Evolutionary conservation across 1,139 yeast genomes (phyloP).

Genomic region (Taiozyma sp.): DNA sequence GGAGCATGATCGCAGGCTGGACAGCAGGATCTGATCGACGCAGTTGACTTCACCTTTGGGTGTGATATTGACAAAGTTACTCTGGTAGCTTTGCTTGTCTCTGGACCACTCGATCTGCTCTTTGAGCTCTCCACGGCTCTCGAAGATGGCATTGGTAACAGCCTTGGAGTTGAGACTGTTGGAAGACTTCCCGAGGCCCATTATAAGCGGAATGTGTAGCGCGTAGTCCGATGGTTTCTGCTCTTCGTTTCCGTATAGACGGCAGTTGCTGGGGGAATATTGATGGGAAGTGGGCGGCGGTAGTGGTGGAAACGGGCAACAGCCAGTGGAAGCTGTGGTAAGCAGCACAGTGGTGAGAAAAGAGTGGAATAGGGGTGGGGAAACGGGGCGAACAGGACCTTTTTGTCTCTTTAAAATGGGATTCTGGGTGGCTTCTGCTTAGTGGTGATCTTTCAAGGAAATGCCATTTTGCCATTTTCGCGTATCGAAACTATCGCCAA

Average conservation of each 20-base stretch:
- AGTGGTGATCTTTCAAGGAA: neutral
- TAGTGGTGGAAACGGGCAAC: neutral
- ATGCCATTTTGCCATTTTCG: neutral
- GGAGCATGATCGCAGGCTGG: slow-evolving; percentile 34
- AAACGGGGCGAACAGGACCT: neutral
- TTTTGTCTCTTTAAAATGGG: neutral
- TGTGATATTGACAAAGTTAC: slow-evolving; percentile 24
- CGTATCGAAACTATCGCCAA: neutral
- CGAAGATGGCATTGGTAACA: slow-evolving; percentile 6
- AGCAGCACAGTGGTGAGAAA: neutral
- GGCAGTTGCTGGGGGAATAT: neutral
- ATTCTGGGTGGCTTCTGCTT: neutral
- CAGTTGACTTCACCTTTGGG: slow-evolving; percentile 19
- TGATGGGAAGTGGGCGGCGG: neutral
- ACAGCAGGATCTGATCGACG: slow-evolving; percentile 24
- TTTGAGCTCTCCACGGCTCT: slow-evolving; percentile 24
- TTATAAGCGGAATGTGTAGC: neutral
- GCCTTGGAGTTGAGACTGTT: slow-evolving; percentile 2
- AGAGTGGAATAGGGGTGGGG: neutral
- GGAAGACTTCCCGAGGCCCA: neutral
- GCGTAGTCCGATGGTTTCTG: neutral
- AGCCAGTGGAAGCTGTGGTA: neutral
- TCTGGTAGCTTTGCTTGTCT: slow-evolving; percentile 16
- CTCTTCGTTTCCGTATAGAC: neutral
- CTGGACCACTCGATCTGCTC: slow-evolving; percentile 28